These are phyloP conservation scores for Pisolithus orientalis DNA, from an alignment of 768 basidiomycete species.

Conservation along the genomic window DNA sequence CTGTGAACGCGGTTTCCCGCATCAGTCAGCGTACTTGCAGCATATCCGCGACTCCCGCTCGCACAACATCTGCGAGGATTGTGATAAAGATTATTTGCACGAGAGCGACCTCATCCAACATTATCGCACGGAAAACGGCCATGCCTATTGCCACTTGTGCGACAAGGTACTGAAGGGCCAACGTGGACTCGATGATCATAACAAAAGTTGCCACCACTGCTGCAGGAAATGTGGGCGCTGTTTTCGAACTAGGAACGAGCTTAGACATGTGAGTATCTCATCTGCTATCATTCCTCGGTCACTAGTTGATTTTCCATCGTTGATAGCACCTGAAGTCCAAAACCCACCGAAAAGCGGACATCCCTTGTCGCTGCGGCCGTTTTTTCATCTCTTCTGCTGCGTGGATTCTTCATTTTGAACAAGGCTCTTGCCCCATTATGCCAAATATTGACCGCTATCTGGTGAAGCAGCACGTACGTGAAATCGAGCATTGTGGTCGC, in stretches of 20 bases:
- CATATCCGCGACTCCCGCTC: constrained; percentile 25
- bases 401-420: background rate
- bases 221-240: constrained; percentile 34
- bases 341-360: background rate
- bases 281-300: background rate
- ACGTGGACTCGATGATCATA: constrained; percentile 36
- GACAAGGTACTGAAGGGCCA: constrained; percentile 32
- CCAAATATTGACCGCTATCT: background rate
- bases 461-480: background rate
- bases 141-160: constrained; percentile 36
- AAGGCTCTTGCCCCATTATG: background rate
- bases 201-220: constrained; percentile 37
- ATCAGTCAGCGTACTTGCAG: constrained; percentile 18
- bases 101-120: constrained; percentile 36
- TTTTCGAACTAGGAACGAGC: constrained; percentile 36
- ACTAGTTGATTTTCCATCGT: background rate
- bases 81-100: constrained; percentile 36
- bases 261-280: constrained; percentile 8
- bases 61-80: constrained; percentile 39
- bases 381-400: background rate
- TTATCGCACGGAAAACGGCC: constrained; percentile 20
- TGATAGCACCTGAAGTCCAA: background rate
- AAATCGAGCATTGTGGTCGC: background rate
- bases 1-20: constrained; percentile 31
- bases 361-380: background rate